Conservation (phyloP, 345 rosid species). For the Noccaea bulbosa region DNA sequence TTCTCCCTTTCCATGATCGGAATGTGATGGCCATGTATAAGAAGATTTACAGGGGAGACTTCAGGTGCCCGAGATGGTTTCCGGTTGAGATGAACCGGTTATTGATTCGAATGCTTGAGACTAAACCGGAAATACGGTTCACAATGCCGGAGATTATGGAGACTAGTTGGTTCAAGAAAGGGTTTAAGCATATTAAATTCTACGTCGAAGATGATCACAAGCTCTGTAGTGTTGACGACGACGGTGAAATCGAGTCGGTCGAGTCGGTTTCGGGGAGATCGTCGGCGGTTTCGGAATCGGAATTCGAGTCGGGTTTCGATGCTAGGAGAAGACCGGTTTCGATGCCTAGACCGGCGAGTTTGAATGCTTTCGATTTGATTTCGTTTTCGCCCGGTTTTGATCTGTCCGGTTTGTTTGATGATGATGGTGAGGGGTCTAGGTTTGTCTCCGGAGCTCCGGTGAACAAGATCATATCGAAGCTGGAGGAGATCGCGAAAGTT, state of each 20-base stretch:
- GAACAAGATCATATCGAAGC: constrained; percentile 57
- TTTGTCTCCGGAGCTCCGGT: constrained; percentile 70
- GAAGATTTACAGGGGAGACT: constrained; percentile 73
- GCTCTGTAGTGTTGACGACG: constrained; percentile 51
- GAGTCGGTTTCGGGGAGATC: constrained; percentile 52
- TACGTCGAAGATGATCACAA: constrained; percentile 56
- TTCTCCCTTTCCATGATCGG: constrained; percentile 82
- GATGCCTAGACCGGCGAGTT: constrained; percentile 66
- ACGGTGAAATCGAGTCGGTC: constrained; percentile 44
- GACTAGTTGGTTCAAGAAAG: constrained; percentile 75
- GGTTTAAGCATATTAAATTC: constrained; percentile 65
- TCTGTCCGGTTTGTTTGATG: constrained; percentile 70
- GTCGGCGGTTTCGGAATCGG: constrained; percentile 58
- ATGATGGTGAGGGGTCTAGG: constrained; percentile 65
- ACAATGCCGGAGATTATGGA: constrained; percentile 76
- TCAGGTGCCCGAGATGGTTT: constrained; percentile 76
- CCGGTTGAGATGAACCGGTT: constrained; percentile 64
- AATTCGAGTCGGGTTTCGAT: constrained; percentile 46
- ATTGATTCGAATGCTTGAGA: constrained; percentile 63
- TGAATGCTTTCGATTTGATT: constrained; percentile 73
- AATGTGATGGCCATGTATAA: constrained; percentile 79
- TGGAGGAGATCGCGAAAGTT: constrained; percentile 70
- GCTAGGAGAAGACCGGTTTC: constrained; percentile 38
- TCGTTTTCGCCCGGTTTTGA: constrained; percentile 74
- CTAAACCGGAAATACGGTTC: constrained; percentile 71